Evolutionary conservation across 352 stramenopile species (phyloP).

Genomic region (Pythium rhizo-oryzae): DNA sequence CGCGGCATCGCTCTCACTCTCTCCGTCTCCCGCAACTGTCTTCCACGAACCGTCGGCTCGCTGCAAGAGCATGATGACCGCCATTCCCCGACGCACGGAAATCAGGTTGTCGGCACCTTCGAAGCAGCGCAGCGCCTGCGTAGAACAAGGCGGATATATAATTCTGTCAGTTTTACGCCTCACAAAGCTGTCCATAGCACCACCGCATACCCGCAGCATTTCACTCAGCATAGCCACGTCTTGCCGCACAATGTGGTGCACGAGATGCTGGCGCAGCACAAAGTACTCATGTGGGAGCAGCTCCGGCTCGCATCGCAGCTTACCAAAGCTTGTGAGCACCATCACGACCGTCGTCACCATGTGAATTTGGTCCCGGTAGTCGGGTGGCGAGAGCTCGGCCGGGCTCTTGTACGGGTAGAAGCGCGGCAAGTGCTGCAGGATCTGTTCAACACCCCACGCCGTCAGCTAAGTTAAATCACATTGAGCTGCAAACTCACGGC

Average conservation of each 20-base stretch:
- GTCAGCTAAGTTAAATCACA: background rate
- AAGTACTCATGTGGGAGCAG: constrained; percentile 91
- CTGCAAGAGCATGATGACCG: constrained; percentile 67
- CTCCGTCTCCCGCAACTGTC: constrained; percentile 6
- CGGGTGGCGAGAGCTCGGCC: constrained; percentile 52
- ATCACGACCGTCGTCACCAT: constrained; percentile 87
- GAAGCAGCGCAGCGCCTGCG: constrained; percentile 76
- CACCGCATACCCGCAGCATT: constrained; percentile 57
- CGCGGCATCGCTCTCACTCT: constrained; percentile 20
- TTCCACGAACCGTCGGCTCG: constrained; percentile 62
- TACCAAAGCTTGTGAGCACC: constrained; percentile 85
- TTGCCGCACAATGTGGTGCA: constrained; percentile 75
- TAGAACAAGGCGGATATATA: too few relatives aligned
- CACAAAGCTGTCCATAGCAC: too few relatives aligned
- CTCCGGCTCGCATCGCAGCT: constrained; percentile 71
- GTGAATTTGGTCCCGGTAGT: constrained; percentile 84
- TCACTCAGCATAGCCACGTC: constrained; percentile 73
- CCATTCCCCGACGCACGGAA: constrained; percentile 64
- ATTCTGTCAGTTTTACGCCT: too few relatives aligned
- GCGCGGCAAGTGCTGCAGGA: constrained; percentile 63
- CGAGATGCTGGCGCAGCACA: constrained; percentile 86
- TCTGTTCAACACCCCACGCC: background rate
- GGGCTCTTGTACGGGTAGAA: constrained; percentile 88
- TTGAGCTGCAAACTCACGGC: too few relatives aligned
- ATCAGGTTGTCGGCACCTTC: constrained; percentile 71